phyloP scores from a whole-genome alignment of 768 basidiomycete genomes.

The Hortiboletus flavorubellus region DNA sequence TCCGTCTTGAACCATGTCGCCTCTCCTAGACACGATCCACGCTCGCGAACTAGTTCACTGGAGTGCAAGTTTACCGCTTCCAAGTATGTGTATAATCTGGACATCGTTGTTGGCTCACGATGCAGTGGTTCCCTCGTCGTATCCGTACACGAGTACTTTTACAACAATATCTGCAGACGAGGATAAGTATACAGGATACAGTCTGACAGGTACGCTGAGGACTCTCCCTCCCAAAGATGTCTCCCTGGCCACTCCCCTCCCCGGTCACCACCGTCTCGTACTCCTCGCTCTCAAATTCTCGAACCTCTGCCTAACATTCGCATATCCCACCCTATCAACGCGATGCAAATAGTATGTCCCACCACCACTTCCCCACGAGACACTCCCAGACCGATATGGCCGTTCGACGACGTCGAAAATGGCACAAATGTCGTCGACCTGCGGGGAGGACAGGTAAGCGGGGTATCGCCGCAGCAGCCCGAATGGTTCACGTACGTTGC shows the following conservation, averaged over 20 bases:
- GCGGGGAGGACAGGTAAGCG: background rate
- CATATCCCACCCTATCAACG: constrained; percentile 71
- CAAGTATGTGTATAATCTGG: too few species aligned
- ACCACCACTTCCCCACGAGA: constrained; percentile 75
- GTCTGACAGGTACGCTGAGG: constrained; percentile 8
- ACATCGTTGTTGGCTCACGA: too few species aligned
- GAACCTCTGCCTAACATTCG: constrained; percentile 52
- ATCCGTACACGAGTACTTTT: background rate
- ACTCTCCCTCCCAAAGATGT: background rate
- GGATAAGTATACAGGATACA: background rate
- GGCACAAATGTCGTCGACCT: constrained; percentile 77
- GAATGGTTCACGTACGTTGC: constrained; percentile 55
- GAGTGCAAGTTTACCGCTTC: too few species aligned
- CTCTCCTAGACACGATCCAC: too few species aligned
- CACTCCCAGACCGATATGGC: constrained; percentile 66
- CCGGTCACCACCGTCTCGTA: constrained; percentile 22
- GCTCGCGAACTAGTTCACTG: too few species aligned
- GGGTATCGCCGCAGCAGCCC: background rate
- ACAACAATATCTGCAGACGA: background rate
- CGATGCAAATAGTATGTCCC: constrained; percentile 75
- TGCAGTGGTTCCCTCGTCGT: too few species aligned
- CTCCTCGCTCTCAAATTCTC: constrained; percentile 43
- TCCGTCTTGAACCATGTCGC: too few species aligned
- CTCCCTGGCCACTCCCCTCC: background rate
- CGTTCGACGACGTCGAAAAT: constrained; percentile 77